A percentile compares a stretch with the other conserved stretches of the same genome.
phyloP scores from a whole-genome alignment of 176 grass and related monocot species.

The Musa beccarii region DNA sequence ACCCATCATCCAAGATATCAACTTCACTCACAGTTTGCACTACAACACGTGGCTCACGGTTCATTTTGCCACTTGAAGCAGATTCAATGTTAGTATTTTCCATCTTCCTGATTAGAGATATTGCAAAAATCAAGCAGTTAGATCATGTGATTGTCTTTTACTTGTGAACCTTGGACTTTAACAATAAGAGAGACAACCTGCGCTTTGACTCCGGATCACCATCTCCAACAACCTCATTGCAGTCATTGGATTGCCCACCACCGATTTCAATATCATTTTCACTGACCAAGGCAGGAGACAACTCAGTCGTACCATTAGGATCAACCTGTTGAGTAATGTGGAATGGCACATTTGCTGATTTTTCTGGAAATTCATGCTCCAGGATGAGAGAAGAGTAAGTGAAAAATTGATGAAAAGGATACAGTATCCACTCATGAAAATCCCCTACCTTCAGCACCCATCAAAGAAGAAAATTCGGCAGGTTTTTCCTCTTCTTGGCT shows the following conservation, averaged over 20 bases:
- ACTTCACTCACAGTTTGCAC: constrained; percentile 99
- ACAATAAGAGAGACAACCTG: constrained; percentile 38
- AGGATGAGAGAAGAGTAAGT: not conserved
- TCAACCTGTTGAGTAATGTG: constrained; percentile 38
- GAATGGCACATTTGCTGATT: constrained; percentile 36
- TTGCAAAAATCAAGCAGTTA: not conserved
- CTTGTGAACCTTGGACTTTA: not conserved
- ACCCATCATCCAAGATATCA: constrained; percentile 99
- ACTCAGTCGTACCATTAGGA: constrained; percentile 41
- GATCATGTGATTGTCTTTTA: not conserved
- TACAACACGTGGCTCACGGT: constrained; percentile 91
- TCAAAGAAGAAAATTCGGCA: constrained; percentile 28
- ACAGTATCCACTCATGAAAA: not conserved
- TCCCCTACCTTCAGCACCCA: constrained; percentile 52
- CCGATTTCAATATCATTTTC: constrained; percentile 68
- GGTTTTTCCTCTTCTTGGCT: constrained; percentile 62
- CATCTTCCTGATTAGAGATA: constrained; percentile 60
- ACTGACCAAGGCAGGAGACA: constrained; percentile 40
- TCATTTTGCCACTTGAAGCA: constrained; percentile 74
- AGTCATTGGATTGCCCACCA: constrained; percentile 60
- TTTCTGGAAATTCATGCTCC: constrained; percentile 47
- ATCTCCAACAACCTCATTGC: constrained; percentile 56
- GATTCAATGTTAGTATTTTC: constrained; percentile 67
- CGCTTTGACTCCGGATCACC: constrained; percentile 90
- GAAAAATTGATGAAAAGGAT: constrained; percentile 1